phyloP scores from a whole-genome alignment of 352 stramenopile genomes.

The Peronospora belbahrii region DNA sequence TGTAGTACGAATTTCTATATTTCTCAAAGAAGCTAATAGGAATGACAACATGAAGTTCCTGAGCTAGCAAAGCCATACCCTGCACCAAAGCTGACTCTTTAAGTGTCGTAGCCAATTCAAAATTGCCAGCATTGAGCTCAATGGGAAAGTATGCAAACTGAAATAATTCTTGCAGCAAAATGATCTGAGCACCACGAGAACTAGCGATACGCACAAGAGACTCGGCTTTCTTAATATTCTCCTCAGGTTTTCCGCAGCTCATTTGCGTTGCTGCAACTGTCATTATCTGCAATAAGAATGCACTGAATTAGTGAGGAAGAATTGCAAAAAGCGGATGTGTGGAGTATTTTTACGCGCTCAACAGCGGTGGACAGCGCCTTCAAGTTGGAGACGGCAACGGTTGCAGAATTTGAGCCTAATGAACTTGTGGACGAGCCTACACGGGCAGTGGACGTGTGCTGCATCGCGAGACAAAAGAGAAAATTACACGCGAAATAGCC shows the following conservation, averaged over 20 bases:
- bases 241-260: conserved; percentile 76
- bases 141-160: conserved; percentile 89
- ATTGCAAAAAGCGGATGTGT: not conserved
- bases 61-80: conserved; percentile 82
- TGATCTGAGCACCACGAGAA: conserved; percentile 80
- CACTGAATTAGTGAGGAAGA: not conserved
- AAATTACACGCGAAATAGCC: too few relatives aligned
- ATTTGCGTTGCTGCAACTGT: conserved; percentile 85
- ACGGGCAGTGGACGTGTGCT: conserved; percentile 29
- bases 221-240: conserved; percentile 89
- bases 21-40: conserved; percentile 90
- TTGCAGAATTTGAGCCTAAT: conserved; percentile 24
- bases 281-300: conserved; percentile 37
- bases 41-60: conserved; percentile 87
- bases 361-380: conserved; percentile 44
- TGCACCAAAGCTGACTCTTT: conserved; percentile 80
- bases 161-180: conserved; percentile 89
- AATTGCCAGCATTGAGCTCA: conserved; percentile 84
- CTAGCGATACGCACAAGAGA: conserved; percentile 84
- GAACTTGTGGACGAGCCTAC: conserved; percentile 29
- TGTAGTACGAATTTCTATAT: conserved; percentile 89
- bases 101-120: conserved; percentile 79
- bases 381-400: conserved; percentile 8
- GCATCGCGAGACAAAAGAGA: conserved; percentile 15
- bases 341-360: conserved; percentile 34